A percentile compares a stretch with the other conserved stretches of the same genome.
These are phyloP conservation scores for Neurospora africana DNA, from an alignment of 495 filamentous ascomycete genomes.

Conservation along the genomic window DNA sequence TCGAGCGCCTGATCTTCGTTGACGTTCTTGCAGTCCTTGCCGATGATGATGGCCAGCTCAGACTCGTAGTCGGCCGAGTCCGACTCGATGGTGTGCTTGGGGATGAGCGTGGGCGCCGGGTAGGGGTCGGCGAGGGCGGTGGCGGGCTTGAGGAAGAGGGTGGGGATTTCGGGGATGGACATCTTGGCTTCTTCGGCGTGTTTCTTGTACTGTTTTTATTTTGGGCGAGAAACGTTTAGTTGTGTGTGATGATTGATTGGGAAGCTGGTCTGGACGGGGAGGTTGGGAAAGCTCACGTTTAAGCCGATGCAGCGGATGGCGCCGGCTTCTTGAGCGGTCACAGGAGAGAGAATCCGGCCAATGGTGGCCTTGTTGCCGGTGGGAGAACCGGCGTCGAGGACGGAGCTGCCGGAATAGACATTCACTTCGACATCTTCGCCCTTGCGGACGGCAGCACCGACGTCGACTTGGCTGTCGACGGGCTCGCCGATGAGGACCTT, in stretches of 20 bases:
- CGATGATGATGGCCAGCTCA: slow-evolving; percentile 38
- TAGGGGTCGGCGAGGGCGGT: slow-evolving; percentile 33
- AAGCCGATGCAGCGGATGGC: slow-evolving; percentile 37
- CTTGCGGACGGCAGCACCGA: slow-evolving; percentile 44
- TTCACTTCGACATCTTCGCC: slow-evolving; percentile 45
- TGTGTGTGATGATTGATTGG: too few relatives aligned
- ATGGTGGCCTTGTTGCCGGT: slow-evolving; percentile 41
- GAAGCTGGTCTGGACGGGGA: too few relatives aligned
- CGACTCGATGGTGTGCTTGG: slow-evolving; percentile 28
- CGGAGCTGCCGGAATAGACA: slow-evolving; percentile 45
- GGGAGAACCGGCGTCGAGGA: slow-evolving; percentile 39
- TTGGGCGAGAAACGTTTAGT: background rate
- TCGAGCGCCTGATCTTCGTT: slow-evolving; percentile 33
- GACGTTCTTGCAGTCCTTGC: slow-evolving; percentile 36
- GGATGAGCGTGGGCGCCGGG: slow-evolving; percentile 36
- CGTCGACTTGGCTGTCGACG: slow-evolving; percentile 38
- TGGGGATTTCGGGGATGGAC: slow-evolving; percentile 32
- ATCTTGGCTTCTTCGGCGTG: slow-evolving; percentile 37
- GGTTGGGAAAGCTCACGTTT: slow-evolving; percentile 26
- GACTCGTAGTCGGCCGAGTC: slow-evolving; percentile 37
- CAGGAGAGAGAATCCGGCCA: slow-evolving; percentile 43
- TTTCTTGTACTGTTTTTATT: slow-evolving; percentile 35
- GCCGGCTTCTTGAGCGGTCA: slow-evolving; percentile 36
- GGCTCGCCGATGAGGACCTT: slow-evolving; percentile 49
- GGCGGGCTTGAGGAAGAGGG: slow-evolving; percentile 36